These are phyloP conservation scores for Tylopilus intermedius DNA, from an alignment of 768 basidiomycete species.

Conservation along the genomic window DNA sequence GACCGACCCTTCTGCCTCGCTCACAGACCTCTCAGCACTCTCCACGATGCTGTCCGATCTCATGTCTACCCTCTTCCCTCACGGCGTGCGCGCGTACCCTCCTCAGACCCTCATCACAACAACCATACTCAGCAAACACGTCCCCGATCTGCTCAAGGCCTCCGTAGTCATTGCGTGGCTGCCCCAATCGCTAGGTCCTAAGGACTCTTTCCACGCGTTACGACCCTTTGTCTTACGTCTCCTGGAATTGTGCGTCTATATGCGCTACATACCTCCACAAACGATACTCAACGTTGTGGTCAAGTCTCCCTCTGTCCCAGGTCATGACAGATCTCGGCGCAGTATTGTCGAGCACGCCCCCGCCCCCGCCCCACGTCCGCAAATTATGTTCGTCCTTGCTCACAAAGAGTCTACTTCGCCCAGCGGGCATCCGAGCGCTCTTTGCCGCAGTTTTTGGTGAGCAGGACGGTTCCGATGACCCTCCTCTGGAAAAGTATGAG, in stretches of 20 bases:
- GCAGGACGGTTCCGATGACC: slow-evolving; percentile 46
- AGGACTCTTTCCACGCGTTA: slow-evolving; percentile 41
- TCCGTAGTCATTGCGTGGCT: slow-evolving; percentile 71
- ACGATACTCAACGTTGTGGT: slow-evolving; percentile 9
- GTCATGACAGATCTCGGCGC: slow-evolving; percentile 60
- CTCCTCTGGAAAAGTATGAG: slow-evolving; percentile 65
- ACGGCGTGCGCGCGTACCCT: slow-evolving; percentile 41
- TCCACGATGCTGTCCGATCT: slow-evolving; percentile 40
- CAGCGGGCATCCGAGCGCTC: slow-evolving; percentile 65
- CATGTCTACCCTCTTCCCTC: slow-evolving; percentile 49
- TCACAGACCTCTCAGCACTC: slow-evolving; percentile 42
- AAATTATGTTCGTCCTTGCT: slow-evolving; percentile 61
- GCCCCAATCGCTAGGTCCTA: slow-evolving; percentile 44
- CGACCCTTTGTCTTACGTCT: slow-evolving; percentile 53
- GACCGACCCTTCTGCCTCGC: slow-evolving; percentile 24
- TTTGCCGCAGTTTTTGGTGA: slow-evolving; percentile 67
- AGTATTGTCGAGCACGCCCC: slow-evolving; percentile 44
- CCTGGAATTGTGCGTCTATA: slow-evolving; percentile 53
- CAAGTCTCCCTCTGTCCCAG: slow-evolving; percentile 58
- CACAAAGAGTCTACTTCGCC: slow-evolving; percentile 64
- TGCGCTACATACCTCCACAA: slow-evolving; percentile 10
- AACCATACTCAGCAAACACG: slow-evolving; percentile 52
- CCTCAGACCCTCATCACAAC: slow-evolving; percentile 59
- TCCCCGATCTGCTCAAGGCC: slow-evolving; percentile 54
- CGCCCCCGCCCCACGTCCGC: slow-evolving; percentile 47